These are phyloP conservation scores for Ploettnerulaceae sp. DNA, from an alignment of 2,329 filamentous ascomycete species.

Conservation along the genomic window DNA sequence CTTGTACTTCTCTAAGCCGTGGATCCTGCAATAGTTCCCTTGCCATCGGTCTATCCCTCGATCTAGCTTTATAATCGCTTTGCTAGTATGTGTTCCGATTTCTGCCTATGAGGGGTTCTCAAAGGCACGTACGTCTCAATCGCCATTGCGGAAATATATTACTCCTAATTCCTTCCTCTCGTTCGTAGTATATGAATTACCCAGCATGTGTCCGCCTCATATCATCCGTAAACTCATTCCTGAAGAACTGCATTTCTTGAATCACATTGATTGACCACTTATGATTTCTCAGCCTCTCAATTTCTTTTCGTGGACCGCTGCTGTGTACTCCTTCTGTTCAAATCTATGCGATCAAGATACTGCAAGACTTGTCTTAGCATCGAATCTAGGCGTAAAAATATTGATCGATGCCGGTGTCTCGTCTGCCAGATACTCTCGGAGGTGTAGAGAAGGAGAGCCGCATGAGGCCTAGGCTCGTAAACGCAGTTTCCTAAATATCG, in stretches of 20 bases:
- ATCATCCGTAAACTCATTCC: constrained; percentile 33
- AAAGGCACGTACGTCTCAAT: constrained; percentile 27
- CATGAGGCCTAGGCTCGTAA: constrained; percentile 33
- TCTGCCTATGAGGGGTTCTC: constrained; percentile 23
- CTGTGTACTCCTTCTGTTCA: constrained; percentile 43
- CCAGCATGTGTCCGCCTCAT: constrained; percentile 40
- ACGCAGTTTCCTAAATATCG: no score
- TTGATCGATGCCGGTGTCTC: constrained; percentile 32
- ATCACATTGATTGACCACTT: constrained; percentile 35
- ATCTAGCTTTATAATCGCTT: no score
- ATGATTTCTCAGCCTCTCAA: constrained; percentile 44
- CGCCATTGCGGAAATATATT: constrained; percentile 25
- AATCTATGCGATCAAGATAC: constrained; percentile 42
- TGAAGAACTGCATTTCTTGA: constrained; percentile 18
- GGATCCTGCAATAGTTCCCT: no score
- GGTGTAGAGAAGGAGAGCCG: constrained; percentile 36
- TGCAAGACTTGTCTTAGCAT: constrained; percentile 37
- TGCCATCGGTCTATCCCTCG: no score
- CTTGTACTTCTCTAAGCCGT: no score
- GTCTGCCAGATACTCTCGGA: constrained; percentile 9
- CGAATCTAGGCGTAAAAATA: constrained; percentile 40
- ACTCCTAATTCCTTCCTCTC: constrained; percentile 26
- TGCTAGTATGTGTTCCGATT: no score
- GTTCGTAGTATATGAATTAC: constrained; percentile 25
- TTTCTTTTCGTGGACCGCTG: constrained; percentile 39